Evolutionary conservation across 768 basidiomycete species (phyloP).

Genomic region (Austroboletus festivus): DNA sequence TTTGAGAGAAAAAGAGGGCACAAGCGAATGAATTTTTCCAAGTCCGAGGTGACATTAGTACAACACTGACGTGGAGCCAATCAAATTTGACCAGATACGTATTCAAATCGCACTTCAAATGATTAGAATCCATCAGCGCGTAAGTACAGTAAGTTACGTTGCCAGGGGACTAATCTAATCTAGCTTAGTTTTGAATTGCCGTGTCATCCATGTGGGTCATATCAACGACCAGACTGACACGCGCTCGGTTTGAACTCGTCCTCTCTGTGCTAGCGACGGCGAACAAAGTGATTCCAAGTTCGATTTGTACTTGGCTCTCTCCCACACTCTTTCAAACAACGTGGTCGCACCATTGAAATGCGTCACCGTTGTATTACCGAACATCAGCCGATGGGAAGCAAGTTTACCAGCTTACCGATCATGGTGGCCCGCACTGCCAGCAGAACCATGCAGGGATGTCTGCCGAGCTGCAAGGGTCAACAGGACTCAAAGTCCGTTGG

Average conservation of each 20-base stretch:
- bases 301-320: too few species aligned
- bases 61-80: conserved; percentile 14
- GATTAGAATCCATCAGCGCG: not conserved
- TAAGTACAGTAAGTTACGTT: too few species aligned
- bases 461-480: not conserved
- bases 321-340: not conserved
- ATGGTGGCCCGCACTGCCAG: not conserved
- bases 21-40: conserved; percentile 9
- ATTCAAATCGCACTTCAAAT: not conserved
- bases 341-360: not conserved
- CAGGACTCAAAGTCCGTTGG: not conserved
- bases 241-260: too few species aligned
- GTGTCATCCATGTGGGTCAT: too few species aligned
- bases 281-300: too few species aligned
- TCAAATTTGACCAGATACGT: conserved; percentile 3
- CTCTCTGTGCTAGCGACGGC: too few species aligned
- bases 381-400: conserved; percentile 11
- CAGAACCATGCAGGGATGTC: not conserved
- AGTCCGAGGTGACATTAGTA: conserved; percentile 15
- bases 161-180: too few species aligned
- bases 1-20: conserved; percentile 20
- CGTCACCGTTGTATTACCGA: not conserved
- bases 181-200: too few species aligned
- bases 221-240: too few species aligned
- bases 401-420: not conserved